These are phyloP conservation scores for Tulasnella sp. DNA, from an alignment of 768 basidiomycete genomes.

Conservation along the genomic window DNA sequence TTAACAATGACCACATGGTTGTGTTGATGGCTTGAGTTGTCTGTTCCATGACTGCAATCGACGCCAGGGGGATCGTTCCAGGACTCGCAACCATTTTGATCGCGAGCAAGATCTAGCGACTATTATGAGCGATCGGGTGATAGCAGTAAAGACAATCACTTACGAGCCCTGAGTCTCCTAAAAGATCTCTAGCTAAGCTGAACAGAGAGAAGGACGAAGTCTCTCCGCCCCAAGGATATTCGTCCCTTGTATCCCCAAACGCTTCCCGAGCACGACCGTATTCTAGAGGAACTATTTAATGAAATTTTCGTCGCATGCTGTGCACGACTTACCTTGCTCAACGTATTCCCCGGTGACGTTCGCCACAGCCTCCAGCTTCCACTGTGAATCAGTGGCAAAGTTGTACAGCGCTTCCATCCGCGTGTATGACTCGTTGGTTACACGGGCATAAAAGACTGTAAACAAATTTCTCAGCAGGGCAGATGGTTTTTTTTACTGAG, in stretches of 20 bases:
- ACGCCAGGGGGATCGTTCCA: background rate
- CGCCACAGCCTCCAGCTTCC: background rate
- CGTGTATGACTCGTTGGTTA: background rate
- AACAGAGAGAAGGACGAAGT: background rate
- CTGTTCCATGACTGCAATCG: background rate
- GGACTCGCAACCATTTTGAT: slow-evolving; percentile 9
- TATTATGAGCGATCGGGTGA: background rate
- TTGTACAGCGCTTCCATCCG: background rate
- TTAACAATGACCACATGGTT: background rate
- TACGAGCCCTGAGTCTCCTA: slow-evolving; percentile 7
- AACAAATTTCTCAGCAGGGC: background rate
- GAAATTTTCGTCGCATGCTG: background rate
- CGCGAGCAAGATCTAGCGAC: background rate
- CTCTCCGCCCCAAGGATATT: background rate
- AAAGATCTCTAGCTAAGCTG: background rate
- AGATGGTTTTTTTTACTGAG: too few relatives aligned
- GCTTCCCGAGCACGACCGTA: background rate
- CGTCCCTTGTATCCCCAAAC: background rate
- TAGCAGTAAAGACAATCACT: background rate
- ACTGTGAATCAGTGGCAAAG: background rate
- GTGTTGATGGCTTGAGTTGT: background rate
- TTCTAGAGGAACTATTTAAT: background rate
- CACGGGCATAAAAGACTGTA: background rate
- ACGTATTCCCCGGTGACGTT: background rate
- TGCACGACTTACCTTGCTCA: background rate